Evolutionary conservation across 2,329 filamentous ascomycete genomes (phyloP), one percentile per base, ranked within the genome.

Genomic region (Epichloe gansuensis): DNA sequence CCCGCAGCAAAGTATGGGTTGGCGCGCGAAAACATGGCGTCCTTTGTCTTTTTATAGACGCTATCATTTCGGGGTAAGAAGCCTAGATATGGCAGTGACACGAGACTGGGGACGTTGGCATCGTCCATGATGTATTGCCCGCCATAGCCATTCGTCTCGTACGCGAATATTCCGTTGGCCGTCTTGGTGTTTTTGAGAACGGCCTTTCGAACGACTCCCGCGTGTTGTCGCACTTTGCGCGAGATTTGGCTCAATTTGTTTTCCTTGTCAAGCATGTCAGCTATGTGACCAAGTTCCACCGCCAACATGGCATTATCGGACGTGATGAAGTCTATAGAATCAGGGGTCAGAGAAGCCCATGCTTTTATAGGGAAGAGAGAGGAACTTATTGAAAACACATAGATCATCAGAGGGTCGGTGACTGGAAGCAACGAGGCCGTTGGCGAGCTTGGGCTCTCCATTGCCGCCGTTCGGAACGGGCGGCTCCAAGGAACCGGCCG

Each of bases 401-500:
- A 87, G 80, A 64, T 95, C 89, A 64, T 94, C 89, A 52, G 84
- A 89, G 0, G 89, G 89, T 1, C 89, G 77, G 70, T 93, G 93
- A 1, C 87, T 86, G 50, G 83, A 87, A 51, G 87, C 80, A 45
- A 93, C 78, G 52, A 94, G 77, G 0, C 86, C 87, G 2, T 88
- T 91, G 36, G 77, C 79, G 54, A 81, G 82, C 12, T 90, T 75
- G 0, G 89, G 89, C 61, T 91, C 91, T 17, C 87, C 88, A 50
- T 84, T 75, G 7, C 89, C 89, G 27, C 72, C 72, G 51, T 94
- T 81, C 55, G 74, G 79, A 8, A 94, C 59, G 9, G 57, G 56
- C 3, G 60, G 59, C 0, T 59, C 57, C 11, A 61, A 56, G 0
- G 61, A 60, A 2, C 61, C 61, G 1, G 57, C 11, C 1, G 56